Conservation (phyloP, 2,329 filamentous ascomycete species). For the Talaromyces sp. region DNA sequence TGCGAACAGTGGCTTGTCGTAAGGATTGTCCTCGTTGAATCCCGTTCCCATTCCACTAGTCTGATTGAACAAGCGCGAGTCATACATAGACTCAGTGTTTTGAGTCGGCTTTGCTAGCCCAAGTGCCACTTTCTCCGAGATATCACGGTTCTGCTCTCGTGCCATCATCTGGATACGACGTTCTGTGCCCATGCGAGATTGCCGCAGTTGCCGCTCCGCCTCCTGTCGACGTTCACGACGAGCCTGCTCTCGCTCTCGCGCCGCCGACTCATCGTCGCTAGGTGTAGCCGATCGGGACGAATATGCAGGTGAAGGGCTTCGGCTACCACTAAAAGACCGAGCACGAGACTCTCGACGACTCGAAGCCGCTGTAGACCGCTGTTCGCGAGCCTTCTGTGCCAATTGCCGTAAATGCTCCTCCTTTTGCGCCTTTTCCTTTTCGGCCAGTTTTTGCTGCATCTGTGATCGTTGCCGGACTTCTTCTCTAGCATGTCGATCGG, state of each 20-base stretch:
- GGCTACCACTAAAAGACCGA: slow-evolving; percentile 42
- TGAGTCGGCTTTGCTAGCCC: slow-evolving; percentile 93
- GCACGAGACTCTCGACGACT: slow-evolving; percentile 45
- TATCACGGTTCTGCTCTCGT: slow-evolving; percentile 91
- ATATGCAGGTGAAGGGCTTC: slow-evolving; percentile 38
- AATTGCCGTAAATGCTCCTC: slow-evolving; percentile 84
- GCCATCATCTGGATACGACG: slow-evolving; percentile 87
- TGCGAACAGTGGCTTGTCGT: slow-evolving; percentile 95
- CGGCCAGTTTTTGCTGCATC: slow-evolving; percentile 93
- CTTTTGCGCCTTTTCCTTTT: slow-evolving; percentile 93
- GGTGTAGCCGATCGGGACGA: slow-evolving; percentile 44
- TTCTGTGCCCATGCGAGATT: slow-evolving; percentile 94
- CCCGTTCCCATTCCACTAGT: slow-evolving; percentile 83
- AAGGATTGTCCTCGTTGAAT: slow-evolving; percentile 95
- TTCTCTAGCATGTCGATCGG: slow-evolving; percentile 88
- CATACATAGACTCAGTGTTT: slow-evolving; percentile 91
- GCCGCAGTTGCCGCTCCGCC: slow-evolving; percentile 81
- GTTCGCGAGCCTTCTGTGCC: slow-evolving; percentile 86
- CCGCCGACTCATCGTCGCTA: slow-evolving; percentile 58
- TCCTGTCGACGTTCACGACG: slow-evolving; percentile 74
- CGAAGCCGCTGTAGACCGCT: slow-evolving; percentile 55
- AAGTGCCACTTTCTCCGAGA: slow-evolving; percentile 92
- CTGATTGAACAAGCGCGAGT: slow-evolving; percentile 92
- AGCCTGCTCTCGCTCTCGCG: slow-evolving; percentile 69
- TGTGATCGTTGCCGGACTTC: slow-evolving; percentile 86